These are phyloP conservation scores for Allium sativum DNA, from an alignment of 106 monocot species.

Conservation along the genomic window DNA sequence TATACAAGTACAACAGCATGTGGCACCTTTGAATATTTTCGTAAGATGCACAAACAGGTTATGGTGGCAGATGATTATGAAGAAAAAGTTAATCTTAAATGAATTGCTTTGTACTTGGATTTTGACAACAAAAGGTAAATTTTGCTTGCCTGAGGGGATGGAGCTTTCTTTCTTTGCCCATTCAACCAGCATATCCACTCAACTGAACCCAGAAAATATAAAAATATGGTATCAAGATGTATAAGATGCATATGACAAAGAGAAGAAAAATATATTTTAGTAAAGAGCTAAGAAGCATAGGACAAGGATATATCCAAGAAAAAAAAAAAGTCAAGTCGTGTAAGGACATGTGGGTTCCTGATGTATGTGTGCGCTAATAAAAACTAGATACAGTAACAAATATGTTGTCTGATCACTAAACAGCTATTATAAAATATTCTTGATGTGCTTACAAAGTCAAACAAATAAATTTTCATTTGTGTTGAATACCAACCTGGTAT, in stretches of 20 bases:
- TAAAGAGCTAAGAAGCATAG: too few species aligned
- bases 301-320: not conserved
- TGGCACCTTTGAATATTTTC: not conserved
- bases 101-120: too few species aligned
- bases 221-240: not conserved
- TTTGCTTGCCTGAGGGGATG: constrained; percentile 63
- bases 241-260: too few species aligned
- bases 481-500: constrained; percentile 60
- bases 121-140: too few species aligned
- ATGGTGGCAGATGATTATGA: not conserved
- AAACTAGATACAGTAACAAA: not conserved
- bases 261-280: too few species aligned
- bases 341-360: too few species aligned
- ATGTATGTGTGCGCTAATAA: not conserved
- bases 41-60: not conserved
- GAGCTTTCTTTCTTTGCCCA: constrained; percentile 92
- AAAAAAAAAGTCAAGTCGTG: constrained; percentile 3
- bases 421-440: not conserved
- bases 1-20: not conserved
- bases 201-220: constrained; percentile 36
- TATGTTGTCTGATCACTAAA: not conserved
- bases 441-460: not conserved
- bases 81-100: not conserved
- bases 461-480: not conserved
- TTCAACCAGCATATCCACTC: constrained; percentile 99